Base-by-base conservation (phyloP, 805 yeast genomes). In the Candida tibetensis region DNA sequence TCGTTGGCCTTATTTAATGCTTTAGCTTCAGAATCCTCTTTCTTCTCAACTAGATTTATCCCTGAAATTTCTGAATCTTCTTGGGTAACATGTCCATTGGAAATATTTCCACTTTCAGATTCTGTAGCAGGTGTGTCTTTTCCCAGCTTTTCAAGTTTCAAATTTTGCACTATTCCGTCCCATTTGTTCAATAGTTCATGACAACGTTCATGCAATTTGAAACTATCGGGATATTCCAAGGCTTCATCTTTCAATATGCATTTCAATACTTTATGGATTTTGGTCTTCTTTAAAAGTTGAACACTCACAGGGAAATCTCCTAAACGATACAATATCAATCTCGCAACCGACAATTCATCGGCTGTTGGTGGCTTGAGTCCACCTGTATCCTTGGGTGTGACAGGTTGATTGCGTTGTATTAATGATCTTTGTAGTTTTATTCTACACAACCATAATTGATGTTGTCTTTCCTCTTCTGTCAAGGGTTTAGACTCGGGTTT, bases 231-330 rank as follows among this genome's bases (percentile, higher is more conserved):
- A 41, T 68, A 64, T 42, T 62, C 69, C 44, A 73, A 58, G 25
- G 57, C 58, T 18, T 58, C 60, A 42, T 65, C 62, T 40, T 64
- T 65, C 35, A 65, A 42, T 15, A 76, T 72, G 39, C 76, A 75
- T 49, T 69, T 72, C 41, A 76, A 51, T 1, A 76, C 79, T 51
- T 76, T 76, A 49, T 75, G 79, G 36, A 76, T 58, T 47, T 74
- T 76, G 12, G 79, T 72, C 16, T 55, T 54, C 34, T 58, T 61
- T 41, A 76, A 58, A 15, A 74, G 49, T 12, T 67, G 69, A 15
- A 60, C 53, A 19, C 52, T 61, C 25, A 75, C 64, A 1, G 74
- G 66, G 41, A 72, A 69, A 13, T 66, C 68, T 17, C 63, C 69
- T 16, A 76, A 52, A 26, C 71, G 62, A 38, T 62, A 54, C 28